Conservation (phyloP, 495 filamentous ascomycete species). For the Podospora pseudoanserina region DNA sequence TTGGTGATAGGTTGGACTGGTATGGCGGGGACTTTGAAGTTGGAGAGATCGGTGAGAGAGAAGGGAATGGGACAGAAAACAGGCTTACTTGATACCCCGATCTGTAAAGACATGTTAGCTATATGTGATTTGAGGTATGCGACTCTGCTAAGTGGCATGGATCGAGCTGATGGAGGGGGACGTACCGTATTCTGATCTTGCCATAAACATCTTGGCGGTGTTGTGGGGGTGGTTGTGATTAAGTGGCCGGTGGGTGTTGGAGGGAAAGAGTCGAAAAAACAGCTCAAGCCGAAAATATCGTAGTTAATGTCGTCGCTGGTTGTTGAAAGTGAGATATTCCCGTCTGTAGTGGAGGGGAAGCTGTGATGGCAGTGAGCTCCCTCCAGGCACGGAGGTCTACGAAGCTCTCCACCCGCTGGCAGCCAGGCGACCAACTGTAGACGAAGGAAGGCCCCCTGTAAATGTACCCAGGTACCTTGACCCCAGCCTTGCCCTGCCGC, state of each 20-base stretch:
- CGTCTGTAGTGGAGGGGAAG: slow-evolving; percentile 17
- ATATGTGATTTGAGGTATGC: background rate
- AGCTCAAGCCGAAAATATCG: slow-evolving; percentile 11
- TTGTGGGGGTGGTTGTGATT: slow-evolving; percentile 21
- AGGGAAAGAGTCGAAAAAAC: slow-evolving; percentile 10
- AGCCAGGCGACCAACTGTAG: slow-evolving; percentile 21
- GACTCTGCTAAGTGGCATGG: background rate
- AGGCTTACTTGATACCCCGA: slow-evolving; percentile 93
- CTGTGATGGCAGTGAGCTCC: slow-evolving; percentile 17
- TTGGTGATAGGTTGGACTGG: slow-evolving; percentile 1
- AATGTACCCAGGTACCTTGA: slow-evolving; percentile 19
- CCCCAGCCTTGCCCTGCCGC: background rate
- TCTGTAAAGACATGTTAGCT: slow-evolving; percentile 55
- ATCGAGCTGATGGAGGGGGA: slow-evolving; percentile 7
- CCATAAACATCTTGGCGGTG: slow-evolving; percentile 89
- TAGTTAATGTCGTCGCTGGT: slow-evolving; percentile 18
- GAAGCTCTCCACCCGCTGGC: slow-evolving; percentile 24
- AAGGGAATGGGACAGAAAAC: slow-evolving; percentile 12
- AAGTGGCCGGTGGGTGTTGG: slow-evolving; percentile 18
- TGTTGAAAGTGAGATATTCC: too few relatives aligned
- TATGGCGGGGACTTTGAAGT: slow-evolving; percentile 7
- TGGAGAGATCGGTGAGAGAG: slow-evolving; percentile 9
- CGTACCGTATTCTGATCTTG: slow-evolving; percentile 97
- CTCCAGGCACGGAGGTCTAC: slow-evolving; percentile 37
- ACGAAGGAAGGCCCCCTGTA: slow-evolving; percentile 12